Evolutionary conservation across 2,329 filamentous ascomycete genomes (phyloP), one percentile per base, ranked within the genome.

Genomic region (Chrysosporium queenslandicum): DNA sequence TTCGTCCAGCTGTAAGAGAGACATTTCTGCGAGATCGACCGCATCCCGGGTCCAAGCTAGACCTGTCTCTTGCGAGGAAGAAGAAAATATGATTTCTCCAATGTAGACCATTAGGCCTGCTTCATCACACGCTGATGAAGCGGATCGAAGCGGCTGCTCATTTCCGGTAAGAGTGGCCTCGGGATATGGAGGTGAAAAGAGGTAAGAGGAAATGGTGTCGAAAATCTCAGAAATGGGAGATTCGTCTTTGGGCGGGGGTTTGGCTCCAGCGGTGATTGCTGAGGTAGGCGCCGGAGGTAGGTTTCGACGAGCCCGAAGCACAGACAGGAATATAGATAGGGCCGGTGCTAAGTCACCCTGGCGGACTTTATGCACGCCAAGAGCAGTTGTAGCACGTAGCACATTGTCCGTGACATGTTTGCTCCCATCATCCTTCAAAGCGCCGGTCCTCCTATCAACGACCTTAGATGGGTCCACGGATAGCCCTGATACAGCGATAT

Each of bases 31-130:
- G 1, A 86, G 72, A 59, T 90, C 85, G 29, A 94, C 87, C 23
- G 85, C 89, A 57, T 95, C 87, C 52, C 88, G 80, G 0, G 91
- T 95, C 91, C 91, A 97, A 4, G 82, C 82, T 1, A 96, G 74
- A 0, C 89, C 91, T 55, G 85, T 83, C 46, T 87, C 82, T 16
- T 67, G 72, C 16, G 73, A 70, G n/a, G 78, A 77, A 3, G 78
- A 79, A 0, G 87, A 80, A 67, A 86, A 96, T 29, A 97, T 77
- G 48, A 97, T 94, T 71, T 97, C 91, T 54, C 91, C 91, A 57
- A 97, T 91, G 68, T 95, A 92, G 21, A 89, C 78, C 75, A 88
- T 89, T 12, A 96, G 71, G 0, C 81, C 87, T 2, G 89, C 88
- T 68, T 96, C 90, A 58, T 92, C 85, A 67, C 90, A 96, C 34